Conservation (phyloP, 1,284 basidiomycete species). For the Cerioporus squamosus region DNA sequence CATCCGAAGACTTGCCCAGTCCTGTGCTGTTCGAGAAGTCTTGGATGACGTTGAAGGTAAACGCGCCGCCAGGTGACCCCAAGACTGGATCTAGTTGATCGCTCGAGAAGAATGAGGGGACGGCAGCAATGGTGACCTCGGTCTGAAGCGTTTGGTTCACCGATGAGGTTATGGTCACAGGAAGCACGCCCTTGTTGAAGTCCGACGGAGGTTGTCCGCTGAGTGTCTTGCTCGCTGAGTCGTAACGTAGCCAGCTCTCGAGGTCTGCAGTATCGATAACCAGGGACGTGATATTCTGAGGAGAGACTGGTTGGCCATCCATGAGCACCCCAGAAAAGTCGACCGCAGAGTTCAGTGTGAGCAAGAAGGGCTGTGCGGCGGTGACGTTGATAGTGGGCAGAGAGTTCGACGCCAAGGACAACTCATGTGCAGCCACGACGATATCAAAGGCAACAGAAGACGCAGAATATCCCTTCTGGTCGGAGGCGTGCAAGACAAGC, state of each 20-base stretch:
- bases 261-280: conserved; percentile 60
- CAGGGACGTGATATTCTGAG: conserved; percentile 55
- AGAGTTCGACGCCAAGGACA: conserved; percentile 49
- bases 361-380: conserved; percentile 53
- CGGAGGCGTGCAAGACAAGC: conserved; percentile 67
- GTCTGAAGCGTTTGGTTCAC: conserved; percentile 72
- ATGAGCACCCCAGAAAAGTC: conserved; percentile 66
- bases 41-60: conserved; percentile 53
- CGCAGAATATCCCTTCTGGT: conserved; percentile 67
- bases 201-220: conserved; percentile 62
- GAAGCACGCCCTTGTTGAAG: conserved; percentile 48
- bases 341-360: conserved; percentile 59
- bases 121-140: conserved; percentile 63
- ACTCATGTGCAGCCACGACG: conserved; percentile 66
- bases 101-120: conserved; percentile 72
- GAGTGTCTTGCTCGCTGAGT: conserved; percentile 56
- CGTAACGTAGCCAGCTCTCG: conserved; percentile 68
- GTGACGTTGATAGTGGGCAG: conserved; percentile 74
- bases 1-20: conserved; percentile 39
- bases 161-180: conserved; percentile 61
- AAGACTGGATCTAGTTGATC: conserved; percentile 59
- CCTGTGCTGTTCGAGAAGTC: conserved; percentile 56
- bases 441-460: conserved; percentile 56
- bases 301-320: conserved; percentile 60
- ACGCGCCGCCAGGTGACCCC: conserved; percentile 46